Base-by-base conservation (phyloP, 1,139 yeast species). In the Pichia sp. region DNA sequence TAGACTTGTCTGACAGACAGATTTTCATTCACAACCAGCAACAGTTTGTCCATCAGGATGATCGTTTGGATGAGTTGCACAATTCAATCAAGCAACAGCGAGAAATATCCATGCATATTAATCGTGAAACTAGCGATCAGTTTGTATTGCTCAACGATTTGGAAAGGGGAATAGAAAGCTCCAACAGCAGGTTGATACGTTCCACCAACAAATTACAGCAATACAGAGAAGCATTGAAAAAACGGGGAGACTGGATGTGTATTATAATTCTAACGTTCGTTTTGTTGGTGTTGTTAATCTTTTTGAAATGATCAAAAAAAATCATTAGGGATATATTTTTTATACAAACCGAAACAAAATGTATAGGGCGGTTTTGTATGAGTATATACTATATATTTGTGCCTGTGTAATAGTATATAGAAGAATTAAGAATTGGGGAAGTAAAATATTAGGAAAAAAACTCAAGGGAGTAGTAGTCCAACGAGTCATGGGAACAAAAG, bases 161-260 rank as follows among this genome's bases (percentile, higher is more conserved):
- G 50, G 96, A 89, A 62, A 71, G 72, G 40, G 84, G 87, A 19
- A 80, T 87, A 13, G 90, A 84, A 59, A 64, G 72, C 36, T 77
- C 87, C 5, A 77, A 77, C 36, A 64, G 70, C 49, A 72, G 85
- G 51, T 67, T 89, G 45, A 72, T 73, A 41, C 71, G 76, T 7
- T 93, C 95, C 1, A 75, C 77, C 38, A 70, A 72, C 54, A 75
- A 85, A 48, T 73, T 89, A 54, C 75, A 70, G 41, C 73, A 70
- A 46, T 86, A 88, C 63, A 75, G 85, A 52, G 72, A 76, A 15
- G 78, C 75, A 62, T 80, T 85, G 19, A 77, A 78, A 55, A 89
- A 86, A 64, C 83, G 87, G 64, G 92, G 93, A 1, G 85, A 88
- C 52, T 74, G 88, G 74, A 75, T 83, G 45, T 85, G 92, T 0